A percentile compares a stretch with the other conserved stretches of the same genome.
Conservation (phyloP, 495 filamentous ascomycete genomes). For the Daldinia concentrica region DNA sequence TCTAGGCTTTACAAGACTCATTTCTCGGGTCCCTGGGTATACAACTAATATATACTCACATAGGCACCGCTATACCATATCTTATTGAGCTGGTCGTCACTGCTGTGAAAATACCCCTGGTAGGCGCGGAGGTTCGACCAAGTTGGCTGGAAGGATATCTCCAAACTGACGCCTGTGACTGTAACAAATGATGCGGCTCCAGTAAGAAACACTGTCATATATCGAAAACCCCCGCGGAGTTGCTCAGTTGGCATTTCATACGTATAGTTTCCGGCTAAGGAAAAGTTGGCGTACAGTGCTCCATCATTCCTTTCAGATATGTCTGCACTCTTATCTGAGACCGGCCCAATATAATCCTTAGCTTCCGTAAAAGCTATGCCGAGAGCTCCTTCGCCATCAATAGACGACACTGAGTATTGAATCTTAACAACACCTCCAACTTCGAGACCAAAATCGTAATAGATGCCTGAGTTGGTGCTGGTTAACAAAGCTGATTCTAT, state of each 20-base stretch:
- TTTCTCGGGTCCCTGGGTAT: not conserved
- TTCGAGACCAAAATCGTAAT: slow-evolving; percentile 68
- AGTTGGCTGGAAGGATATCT: slow-evolving; percentile 68
- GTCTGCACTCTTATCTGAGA: slow-evolving; percentile 68
- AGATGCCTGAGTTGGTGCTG: slow-evolving; percentile 58
- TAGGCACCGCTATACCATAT: slow-evolving; percentile 73
- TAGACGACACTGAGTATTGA: slow-evolving; percentile 51
- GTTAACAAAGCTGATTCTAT: slow-evolving; percentile 48
- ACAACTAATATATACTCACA: slow-evolving; percentile 23
- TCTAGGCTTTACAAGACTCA: not conserved
- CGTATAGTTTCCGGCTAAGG: slow-evolving; percentile 48
- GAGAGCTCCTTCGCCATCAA: slow-evolving; percentile 56
- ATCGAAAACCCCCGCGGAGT: slow-evolving; percentile 69
- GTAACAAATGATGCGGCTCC: slow-evolving; percentile 49
- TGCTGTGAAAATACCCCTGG: slow-evolving; percentile 70
- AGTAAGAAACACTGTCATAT: slow-evolving; percentile 65
- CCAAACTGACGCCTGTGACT: slow-evolving; percentile 56
- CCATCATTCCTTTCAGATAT: slow-evolving; percentile 61
- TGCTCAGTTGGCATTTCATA: slow-evolving; percentile 64
- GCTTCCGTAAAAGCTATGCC: slow-evolving; percentile 71
- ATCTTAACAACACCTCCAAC: slow-evolving; percentile 66
- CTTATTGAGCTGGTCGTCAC: slow-evolving; percentile 66
- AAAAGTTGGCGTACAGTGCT: slow-evolving; percentile 62
- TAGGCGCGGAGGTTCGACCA: slow-evolving; percentile 71
- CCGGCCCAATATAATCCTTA: slow-evolving; percentile 69